Percentiles rank a stretch among this genome's conserved stretches.
These are phyloP conservation scores for Carex parvula DNA, from an alignment of 176 grass and related monocot genomes.

Conservation along the genomic window DNA sequence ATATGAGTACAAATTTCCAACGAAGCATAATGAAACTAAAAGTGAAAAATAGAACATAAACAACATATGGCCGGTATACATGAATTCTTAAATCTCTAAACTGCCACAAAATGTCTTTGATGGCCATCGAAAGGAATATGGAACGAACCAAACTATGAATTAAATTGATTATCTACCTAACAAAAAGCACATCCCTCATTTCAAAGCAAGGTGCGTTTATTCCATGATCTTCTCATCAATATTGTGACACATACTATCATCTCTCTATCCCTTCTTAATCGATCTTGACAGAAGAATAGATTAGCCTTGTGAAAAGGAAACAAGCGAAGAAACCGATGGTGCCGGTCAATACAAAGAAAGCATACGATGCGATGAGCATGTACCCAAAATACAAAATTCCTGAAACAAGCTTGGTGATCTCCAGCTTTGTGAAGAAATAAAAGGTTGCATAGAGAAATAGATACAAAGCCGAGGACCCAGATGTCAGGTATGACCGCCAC, in stretches of 20 bases:
- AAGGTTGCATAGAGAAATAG: conserved; percentile 81
- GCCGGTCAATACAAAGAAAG: conserved; percentile 79
- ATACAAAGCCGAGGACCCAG: conserved; percentile 86
- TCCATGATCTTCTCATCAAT: conserved; percentile 8
- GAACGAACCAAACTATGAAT: conserved; percentile 22
- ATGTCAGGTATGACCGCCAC: conserved; percentile 87
- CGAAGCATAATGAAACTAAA: conserved; percentile 3
- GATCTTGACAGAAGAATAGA: conserved; percentile 88
- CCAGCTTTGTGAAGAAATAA: conserved; percentile 92
- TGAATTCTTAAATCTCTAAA: conserved; percentile 23
- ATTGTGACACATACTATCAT: neutral
- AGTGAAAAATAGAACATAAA: conserved; percentile 1
- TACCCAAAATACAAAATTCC: conserved; percentile 78
- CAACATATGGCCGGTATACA: conserved; percentile 14
- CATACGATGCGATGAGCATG: conserved; percentile 81
- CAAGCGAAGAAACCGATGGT: conserved; percentile 85
- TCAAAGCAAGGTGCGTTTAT: conserved; percentile 1
- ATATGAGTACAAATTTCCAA: conserved; percentile 13
- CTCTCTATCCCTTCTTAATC: conserved; percentile 40
- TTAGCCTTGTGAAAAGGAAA: conserved; percentile 78
- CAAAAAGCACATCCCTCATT: neutral
- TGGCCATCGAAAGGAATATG: conserved; percentile 23
- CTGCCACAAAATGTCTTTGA: conserved; percentile 13
- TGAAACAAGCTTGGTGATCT: conserved; percentile 81
- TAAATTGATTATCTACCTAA: conserved; percentile 33